Base-by-base conservation (phyloP, 1,284 basidiomycete species). In the Naganishia albida region DNA sequence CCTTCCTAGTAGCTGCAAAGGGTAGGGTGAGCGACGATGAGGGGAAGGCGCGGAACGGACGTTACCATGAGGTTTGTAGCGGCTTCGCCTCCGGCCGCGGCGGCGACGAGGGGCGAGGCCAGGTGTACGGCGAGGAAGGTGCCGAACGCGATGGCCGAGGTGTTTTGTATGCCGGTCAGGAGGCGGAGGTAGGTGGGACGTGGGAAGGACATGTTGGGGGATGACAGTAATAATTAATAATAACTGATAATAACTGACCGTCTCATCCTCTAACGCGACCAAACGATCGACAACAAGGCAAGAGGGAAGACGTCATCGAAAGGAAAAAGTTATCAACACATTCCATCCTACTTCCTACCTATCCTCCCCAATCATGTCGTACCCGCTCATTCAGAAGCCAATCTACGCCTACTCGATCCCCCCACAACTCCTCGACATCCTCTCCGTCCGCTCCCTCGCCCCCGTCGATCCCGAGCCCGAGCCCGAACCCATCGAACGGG, bases 351-450 rank as follows among this genome's bases (percentile, higher is more conserved):
- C 34, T 34, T 10, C 34, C 34, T 28, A 10, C 38, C n/a, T 10
- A 10, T 8, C 20, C 15, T 3, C 43, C 8, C n/a, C 3, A 46
- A 34, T 8, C 46, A 60, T 60, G 57, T 60, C 57, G 23, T 60
- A 49, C 23, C 57, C 57, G 34, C 39, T 60, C 20, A 10, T 60
- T 12, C 57, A 60, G 25, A 49, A 50, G 26, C 46, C 57, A 2
- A 46, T 60, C 15, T 60, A 60, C 46, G 57, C 48, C 62, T 89
- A 85, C 77, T 82, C 85, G 50, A 81, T 93, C 8, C 88, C 90
- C 10, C 71, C 74, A n/a, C 83, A 86, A 62, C 80, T 92, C 28
- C 75, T 91, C 50, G 83, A 85, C 64, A 84, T 83, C n/a, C 82
- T 92, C 48, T 83, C 85, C 20, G 83, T 75, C 77, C 86, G 68